Conservation (phyloP, 1,284 basidiomycete genomes). For the Exsudoporus floridanus region DNA sequence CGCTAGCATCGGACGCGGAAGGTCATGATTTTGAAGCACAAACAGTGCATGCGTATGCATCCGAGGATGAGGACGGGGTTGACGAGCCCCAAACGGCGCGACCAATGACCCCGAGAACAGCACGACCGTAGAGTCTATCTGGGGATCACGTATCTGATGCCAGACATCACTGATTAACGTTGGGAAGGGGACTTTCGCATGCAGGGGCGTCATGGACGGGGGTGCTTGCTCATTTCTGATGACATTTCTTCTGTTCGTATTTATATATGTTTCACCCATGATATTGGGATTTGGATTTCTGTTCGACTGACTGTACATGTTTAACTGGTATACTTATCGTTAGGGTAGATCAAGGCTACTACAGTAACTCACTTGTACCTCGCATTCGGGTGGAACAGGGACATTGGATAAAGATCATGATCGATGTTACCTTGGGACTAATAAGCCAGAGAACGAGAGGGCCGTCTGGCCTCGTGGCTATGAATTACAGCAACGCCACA, state of each 20-base stretch:
- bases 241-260: not conserved
- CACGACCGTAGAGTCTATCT: conserved; percentile 11
- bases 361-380: not conserved
- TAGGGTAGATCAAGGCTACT: not conserved
- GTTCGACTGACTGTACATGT: not conserved
- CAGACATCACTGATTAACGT: not conserved
- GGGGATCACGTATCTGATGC: not conserved
- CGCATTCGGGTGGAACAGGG: not conserved
- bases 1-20: conserved; percentile 1
- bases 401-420: not conserved
- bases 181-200: not conserved
- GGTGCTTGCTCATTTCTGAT: not conserved
- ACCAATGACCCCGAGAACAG: conserved; percentile 19
- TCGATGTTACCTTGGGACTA: no score
- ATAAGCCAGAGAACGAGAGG: no score
- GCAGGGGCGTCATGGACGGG: not conserved
- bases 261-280: conserved; percentile 1
- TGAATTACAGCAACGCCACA: not conserved
- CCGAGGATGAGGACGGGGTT: conserved; percentile 4
- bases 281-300: not conserved
- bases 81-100: conserved; percentile 18
- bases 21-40: not conserved
- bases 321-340: not conserved
- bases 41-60: not conserved
- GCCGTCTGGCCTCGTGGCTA: not conserved